Conservation (phyloP, 148 eudicot species). For the Suaeda aralocaspica region DNA sequence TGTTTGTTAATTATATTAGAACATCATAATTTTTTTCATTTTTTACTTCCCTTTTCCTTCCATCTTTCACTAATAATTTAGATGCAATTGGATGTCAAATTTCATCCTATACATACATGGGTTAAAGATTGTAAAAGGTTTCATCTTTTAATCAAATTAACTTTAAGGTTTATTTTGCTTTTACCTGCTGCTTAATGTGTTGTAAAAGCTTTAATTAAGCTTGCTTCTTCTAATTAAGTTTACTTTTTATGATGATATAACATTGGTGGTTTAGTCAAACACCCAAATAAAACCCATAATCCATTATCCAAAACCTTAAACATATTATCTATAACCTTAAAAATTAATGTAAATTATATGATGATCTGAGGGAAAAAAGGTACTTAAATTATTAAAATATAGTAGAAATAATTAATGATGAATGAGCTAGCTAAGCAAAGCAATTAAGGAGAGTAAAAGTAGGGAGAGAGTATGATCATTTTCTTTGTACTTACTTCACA, state of each 20-base stretch:
- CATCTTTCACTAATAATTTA: conserved; percentile 2
- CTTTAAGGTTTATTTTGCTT: too few species aligned
- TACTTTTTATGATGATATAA: too few species aligned
- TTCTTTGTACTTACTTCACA: conserved; percentile 25
- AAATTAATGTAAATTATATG: not conserved
- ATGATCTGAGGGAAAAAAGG: not conserved
- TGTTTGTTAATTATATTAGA: not conserved
- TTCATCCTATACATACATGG: too few species aligned
- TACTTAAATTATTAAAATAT: not conserved
- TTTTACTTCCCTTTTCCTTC: not conserved
- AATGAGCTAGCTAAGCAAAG: not conserved
- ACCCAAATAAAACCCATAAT: too few species aligned
- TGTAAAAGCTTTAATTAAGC: too few species aligned
- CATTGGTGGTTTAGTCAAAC: too few species aligned
- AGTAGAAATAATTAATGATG: too few species aligned
- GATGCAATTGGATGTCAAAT: conserved; percentile 14
- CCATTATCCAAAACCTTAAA: conserved; percentile 9
- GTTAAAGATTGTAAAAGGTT: conserved; percentile 14
- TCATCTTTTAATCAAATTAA: conserved; percentile 3
- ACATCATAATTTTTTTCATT: not conserved
- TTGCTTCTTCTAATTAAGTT: too few species aligned
- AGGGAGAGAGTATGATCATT: conserved; percentile 9
- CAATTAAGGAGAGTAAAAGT: conserved; percentile 2
- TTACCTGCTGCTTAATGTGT: too few species aligned
- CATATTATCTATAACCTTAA: not conserved